Evolutionary conservation across 129 eudicot genomes (phyloP), one percentile per base, ranked within the genome.

Genomic region (Arctium lappa): DNA sequence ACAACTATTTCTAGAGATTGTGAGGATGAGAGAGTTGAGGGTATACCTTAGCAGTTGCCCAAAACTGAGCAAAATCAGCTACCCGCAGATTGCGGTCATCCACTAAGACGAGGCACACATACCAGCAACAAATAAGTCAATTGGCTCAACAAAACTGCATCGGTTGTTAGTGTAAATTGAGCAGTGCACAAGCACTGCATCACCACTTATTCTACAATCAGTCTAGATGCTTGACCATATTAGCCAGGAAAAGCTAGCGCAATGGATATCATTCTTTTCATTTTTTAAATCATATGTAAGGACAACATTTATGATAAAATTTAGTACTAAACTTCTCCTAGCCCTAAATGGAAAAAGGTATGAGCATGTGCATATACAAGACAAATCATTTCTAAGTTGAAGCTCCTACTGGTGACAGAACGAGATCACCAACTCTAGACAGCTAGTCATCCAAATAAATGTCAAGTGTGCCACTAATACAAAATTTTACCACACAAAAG

Each of bases 11-110:
- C 79, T 79, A 90, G 82, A 87, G 87, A 79, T 68, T 84, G 81
- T 69, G 80, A 84, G 77, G 65, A 80, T 81, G 79, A 94, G 89
- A 86, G 97, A 89, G 81, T 80, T 77, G 83, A 90, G 92, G 85
- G 93, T 93, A 93, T 95, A 95, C 99, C 99, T 95, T 95, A 84
- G 99, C 98, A 90, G 90, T 89, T 95, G 99, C 99, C 99, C 99
- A 95, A 95, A 95, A 95, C 88, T 95, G 98, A 95, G 98, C 97
- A 95, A 93, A 95, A 88, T 95, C 99, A 86, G 99, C 99, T 90
- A 95, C 98, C 99, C 99, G 99, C 99, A 95, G 99, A 95, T 95
- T 95, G 99, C 99, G 99, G 99, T 95, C 99, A 95, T 95, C 99
- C 99, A 95, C 99, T 95, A 95, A 95, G 93, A 87, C 91, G 91